Conservation (phyloP, 495 filamentous ascomycete genomes). For the Trypethelium eluteriae region DNA sequence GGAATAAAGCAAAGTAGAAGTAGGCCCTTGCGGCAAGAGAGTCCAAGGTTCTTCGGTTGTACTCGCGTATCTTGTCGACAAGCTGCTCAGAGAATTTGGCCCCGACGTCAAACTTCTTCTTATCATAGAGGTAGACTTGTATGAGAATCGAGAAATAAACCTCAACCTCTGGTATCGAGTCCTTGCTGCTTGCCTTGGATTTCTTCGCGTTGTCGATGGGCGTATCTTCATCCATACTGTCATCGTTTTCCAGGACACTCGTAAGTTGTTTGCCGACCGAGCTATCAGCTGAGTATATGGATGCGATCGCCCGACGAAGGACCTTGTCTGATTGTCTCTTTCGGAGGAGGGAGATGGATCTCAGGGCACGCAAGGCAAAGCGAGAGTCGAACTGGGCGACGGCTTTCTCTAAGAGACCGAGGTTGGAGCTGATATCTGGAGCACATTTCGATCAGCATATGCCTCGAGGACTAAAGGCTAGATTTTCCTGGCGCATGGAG, state of each 20-base stretch:
- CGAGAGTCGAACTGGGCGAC: slow-evolving; percentile 89
- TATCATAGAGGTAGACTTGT: slow-evolving; percentile 84
- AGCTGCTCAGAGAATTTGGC: slow-evolving; percentile 74
- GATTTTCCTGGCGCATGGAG: neutral
- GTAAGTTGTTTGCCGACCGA: slow-evolving; percentile 56
- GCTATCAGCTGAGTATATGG: slow-evolving; percentile 64
- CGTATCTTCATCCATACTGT: slow-evolving; percentile 49
- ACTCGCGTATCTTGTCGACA: slow-evolving; percentile 71
- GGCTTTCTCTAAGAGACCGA: slow-evolving; percentile 80
- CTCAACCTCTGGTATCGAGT: slow-evolving; percentile 72
- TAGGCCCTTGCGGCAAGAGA: slow-evolving; percentile 90
- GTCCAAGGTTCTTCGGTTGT: slow-evolving; percentile 91
- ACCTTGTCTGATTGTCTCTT: slow-evolving; percentile 79
- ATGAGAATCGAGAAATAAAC: slow-evolving; percentile 82
- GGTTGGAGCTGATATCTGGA: slow-evolving; percentile 89
- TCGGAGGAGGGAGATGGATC: slow-evolving; percentile 90
- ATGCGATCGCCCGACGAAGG: slow-evolving; percentile 68
- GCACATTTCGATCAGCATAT: slow-evolving; percentile 21
- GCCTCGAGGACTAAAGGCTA: slow-evolving; percentile 9
- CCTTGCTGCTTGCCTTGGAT: slow-evolving; percentile 50
- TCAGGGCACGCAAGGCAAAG: slow-evolving; percentile 86
- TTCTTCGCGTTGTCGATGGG: slow-evolving; percentile 27
- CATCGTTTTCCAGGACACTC: slow-evolving; percentile 48
- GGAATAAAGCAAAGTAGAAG: slow-evolving; percentile 94
- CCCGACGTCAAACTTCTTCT: slow-evolving; percentile 67